Evolutionary conservation across 2,329 filamentous ascomycete genomes (phyloP).

Genomic region (Beauveria pseudobassiana): DNA sequence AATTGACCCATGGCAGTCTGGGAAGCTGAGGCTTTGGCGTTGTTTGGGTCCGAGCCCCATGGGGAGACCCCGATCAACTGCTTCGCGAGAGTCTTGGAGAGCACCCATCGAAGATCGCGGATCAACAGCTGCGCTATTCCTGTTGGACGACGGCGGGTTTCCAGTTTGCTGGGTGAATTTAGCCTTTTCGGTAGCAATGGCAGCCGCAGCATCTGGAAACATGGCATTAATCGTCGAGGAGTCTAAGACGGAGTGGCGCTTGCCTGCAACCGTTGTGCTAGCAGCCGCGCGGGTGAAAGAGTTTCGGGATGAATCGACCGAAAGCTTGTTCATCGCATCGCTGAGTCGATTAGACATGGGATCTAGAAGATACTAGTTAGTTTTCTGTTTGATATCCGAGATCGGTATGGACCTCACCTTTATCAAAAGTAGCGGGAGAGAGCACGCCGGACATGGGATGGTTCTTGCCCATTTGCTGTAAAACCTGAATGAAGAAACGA

Average conservation of each 20-base stretch:
- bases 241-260: constrained; percentile 92
- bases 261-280: constrained; percentile 63
- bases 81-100: constrained; percentile 30
- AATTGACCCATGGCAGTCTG: constrained; percentile 92
- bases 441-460: constrained; percentile 95
- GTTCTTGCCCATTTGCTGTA: constrained; percentile 98
- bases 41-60: constrained; percentile 56
- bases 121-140: constrained; percentile 79
- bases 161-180: constrained; percentile 96
- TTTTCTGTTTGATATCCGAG: constrained; percentile 12
- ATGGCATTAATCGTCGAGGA: constrained; percentile 92
- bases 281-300: constrained; percentile 76
- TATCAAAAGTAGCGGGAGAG: constrained; percentile 93
- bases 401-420: constrained; percentile 50
- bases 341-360: constrained; percentile 94
- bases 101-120: constrained; percentile 67
- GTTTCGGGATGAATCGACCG: constrained; percentile 77
- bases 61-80: constrained; percentile 49
- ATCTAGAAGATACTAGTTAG: constrained; percentile 47
- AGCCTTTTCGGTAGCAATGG: constrained; percentile 97
- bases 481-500: constrained; percentile 95
- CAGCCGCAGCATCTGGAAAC: constrained; percentile 96
- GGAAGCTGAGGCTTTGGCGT: constrained; percentile 69
- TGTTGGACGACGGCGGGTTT: constrained; percentile 80
- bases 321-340: constrained; percentile 94